These are phyloP conservation scores for Xylaria hypoxylon DNA, from an alignment of 2,329 filamentous ascomycete species.

Conservation along the genomic window DNA sequence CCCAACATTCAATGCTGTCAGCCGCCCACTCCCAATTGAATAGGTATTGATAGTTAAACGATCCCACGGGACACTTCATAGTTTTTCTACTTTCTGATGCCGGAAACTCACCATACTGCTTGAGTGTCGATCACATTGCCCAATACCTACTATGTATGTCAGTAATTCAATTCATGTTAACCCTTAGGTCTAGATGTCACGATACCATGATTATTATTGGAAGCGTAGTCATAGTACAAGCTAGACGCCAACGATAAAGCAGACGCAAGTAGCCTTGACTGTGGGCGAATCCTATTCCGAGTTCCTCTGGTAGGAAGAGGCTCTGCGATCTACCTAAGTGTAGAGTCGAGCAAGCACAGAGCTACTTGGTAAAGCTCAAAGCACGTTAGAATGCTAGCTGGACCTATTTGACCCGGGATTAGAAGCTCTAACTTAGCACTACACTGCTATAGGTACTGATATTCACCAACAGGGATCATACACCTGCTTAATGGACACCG, in stretches of 20 bases:
- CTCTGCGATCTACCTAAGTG: too few relatives aligned
- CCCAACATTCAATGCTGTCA: background rate
- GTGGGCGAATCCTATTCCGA: background rate
- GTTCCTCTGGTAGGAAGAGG: background rate
- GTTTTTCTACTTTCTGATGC: background rate
- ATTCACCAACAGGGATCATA: constrained; percentile 17
- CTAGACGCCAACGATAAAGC: constrained; percentile 4
- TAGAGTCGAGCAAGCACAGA: background rate
- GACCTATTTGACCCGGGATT: background rate
- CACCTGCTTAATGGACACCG: constrained; percentile 8
- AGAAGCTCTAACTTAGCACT: constrained; percentile 16
- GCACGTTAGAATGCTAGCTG: too few relatives aligned
- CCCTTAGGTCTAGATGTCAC: background rate
- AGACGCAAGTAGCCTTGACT: background rate
- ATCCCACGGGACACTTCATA: background rate
- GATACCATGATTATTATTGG: background rate
- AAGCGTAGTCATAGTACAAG: background rate
- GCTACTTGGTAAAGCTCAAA: constrained; percentile 3
- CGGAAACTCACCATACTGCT: background rate
- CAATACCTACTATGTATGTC: background rate
- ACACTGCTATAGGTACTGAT: background rate
- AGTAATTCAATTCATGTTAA: background rate
- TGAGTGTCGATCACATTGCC: background rate
- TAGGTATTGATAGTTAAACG: too few relatives aligned
- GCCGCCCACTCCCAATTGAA: background rate